Base-by-base conservation (phyloP, 441 rosid species). In the Rhodomyrtus psidioides region DNA sequence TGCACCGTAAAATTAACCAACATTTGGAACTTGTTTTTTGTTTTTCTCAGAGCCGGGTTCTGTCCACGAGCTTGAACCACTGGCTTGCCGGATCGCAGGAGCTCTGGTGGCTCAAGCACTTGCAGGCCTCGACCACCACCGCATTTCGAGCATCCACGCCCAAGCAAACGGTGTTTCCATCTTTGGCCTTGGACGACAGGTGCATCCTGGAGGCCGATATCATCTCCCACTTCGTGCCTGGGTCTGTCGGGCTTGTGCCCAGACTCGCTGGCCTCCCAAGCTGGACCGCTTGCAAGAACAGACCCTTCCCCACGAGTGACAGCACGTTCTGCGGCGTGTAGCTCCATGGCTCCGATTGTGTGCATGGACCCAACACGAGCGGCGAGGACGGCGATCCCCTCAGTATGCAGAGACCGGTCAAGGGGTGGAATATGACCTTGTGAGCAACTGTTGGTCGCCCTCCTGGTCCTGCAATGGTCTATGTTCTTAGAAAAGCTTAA, bases 391-490 rank as follows among this genome's bases (percentile, higher is more conserved):
- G 49, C 14, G 81, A 12, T 26, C 6, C 30, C 88, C 85, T 53
- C 55, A 53, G 15, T 79, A 83, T 44, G 49, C 88, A 86, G 16
- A 65, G 74, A 6, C 88, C 88, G 0, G 88, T 55, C 57, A 34
- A 44, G 54, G 88, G 83, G 83, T 86, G 88, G 88, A 54, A 86
- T 17, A 86, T 75, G 83, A 75, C 39, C 70, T 42, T 44, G 55
- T 55, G 51, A 5, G 23, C 1, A 9, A 5, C 17, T 54, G 49
- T 42, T 10, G n/a, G 58, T 28, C 14, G 8, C 55, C 42, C 21
- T 55, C 83, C 53, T 24, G 85, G 88, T 9, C 83, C 88, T 86
- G 85, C 59, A 34, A 62, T n/a, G n/a, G n/a, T n/a, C n/a, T n/a
- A n/a, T n/a, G n/a, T n/a, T n/a, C n/a, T n/a, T n/a, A n/a, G n/a